These are phyloP conservation scores for Solanum ahanhuiri DNA, from an alignment of 257 asterid species.

Conservation along the genomic window DNA sequence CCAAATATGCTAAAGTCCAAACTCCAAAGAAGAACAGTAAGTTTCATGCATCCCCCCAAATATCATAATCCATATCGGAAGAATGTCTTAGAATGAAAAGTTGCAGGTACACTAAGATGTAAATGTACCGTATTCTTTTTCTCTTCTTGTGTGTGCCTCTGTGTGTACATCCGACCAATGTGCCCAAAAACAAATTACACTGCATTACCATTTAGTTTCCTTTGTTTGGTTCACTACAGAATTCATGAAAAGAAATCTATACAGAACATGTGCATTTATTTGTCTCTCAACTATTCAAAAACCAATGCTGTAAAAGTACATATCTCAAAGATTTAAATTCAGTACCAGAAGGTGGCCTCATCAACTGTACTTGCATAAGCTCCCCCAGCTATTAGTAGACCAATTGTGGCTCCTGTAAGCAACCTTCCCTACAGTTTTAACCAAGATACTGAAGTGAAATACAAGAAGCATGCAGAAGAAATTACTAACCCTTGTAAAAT, in stretches of 20 bases:
- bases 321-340: background rate
- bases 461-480: background rate
- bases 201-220: background rate
- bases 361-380: constrained; percentile 98
- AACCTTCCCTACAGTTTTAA: constrained; percentile 73
- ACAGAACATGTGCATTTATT: background rate
- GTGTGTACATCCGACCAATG: background rate
- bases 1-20: background rate
- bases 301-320: background rate
- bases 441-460: background rate
- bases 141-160: background rate
- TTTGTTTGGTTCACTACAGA: background rate
- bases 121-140: background rate
- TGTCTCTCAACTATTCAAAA: background rate
- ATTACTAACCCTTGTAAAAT: background rate
- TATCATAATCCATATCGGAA: background rate
- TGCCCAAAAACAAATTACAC: background rate
- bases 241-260: background rate
- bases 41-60: background rate
- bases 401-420: constrained; percentile 74
- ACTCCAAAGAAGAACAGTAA: background rate
- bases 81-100: background rate
- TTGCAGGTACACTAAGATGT: background rate
- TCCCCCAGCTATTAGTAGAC: constrained; percentile 86
- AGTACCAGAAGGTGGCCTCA: constrained; percentile 94